Base-by-base conservation (phyloP, 1,284 basidiomycete genomes). In the Sporisorium iseilematis-ciliati region DNA sequence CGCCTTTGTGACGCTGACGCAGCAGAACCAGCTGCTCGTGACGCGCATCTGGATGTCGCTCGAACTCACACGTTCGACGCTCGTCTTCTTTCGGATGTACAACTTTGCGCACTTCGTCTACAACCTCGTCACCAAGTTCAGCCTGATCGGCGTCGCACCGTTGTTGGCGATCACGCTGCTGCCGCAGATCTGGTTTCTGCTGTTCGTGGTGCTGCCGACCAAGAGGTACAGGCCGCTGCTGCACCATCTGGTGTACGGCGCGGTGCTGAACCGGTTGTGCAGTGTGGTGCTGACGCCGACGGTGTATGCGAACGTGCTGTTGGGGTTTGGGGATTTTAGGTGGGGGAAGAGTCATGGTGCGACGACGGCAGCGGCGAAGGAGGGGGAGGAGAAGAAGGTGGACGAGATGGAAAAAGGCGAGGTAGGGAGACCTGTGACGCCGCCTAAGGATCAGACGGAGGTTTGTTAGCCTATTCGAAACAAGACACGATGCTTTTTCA, bases 151-250 rank as follows among this genome's bases (percentile, higher is more conserved):
- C 7, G 45, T 71, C 2, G 58, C 55, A 12, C 68, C 68, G 2
- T 21, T 71, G 45, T 25, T 70, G 35, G 61, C 62, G 12, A 59
- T 70, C 29, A 65, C 67, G 35, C 18, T 70, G 49, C 20, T 70
- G 25, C 67, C 67, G 12, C 67, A 70, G 38, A 65, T 70, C 53
- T 70, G 67, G 57, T 70, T 70, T 38, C 26, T 70, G 41, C 40
- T 60, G 8, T 65, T 64, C n/a, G 67, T 70, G 4, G 61, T 38
- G 2, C 26, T 60, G 7, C 52, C 52, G 23, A 64, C 51, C 1
- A 59, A 60, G n/a, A 33, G 67, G 23, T 70, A 70, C 35, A 31
- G 67, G 23, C 45, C 46, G 8, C 20, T 58, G 18, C 11, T 64
- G 21, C 53, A 57, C 18, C 67, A 70, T 31, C n/a, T 57, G 16